These are phyloP conservation scores for Chimonanthus praecox DNA, from an alignment of 164 flowering plant genomes.

Conservation along the genomic window DNA sequence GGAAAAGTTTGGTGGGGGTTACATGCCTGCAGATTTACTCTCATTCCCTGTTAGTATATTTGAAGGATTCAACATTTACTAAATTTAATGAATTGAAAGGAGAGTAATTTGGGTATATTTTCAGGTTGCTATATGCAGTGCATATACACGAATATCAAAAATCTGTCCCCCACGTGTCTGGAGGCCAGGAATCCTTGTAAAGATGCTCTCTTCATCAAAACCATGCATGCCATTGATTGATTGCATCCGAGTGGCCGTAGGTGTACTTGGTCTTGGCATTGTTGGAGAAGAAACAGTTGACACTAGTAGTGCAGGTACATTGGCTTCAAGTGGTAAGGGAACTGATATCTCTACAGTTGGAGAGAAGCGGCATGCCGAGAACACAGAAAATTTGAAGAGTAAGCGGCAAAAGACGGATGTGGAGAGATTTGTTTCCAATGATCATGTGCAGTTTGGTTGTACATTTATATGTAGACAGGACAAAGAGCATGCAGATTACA, in stretches of 20 bases:
- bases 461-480: slow-evolving; percentile 21
- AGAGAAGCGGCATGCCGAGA: slow-evolving; percentile 49
- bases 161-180: slow-evolving; percentile 75
- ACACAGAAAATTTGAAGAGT: slow-evolving; percentile 20
- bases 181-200: slow-evolving; percentile 68
- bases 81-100: not conserved
- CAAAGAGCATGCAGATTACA: slow-evolving; percentile 41
- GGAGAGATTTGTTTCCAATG: slow-evolving; percentile 18
- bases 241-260: slow-evolving; percentile 58
- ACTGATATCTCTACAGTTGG: slow-evolving; percentile 33
- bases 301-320: slow-evolving; percentile 4
- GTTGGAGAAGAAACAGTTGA: slow-evolving; percentile 33
- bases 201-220: slow-evolving; percentile 42
- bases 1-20: too few relatives aligned
- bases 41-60: not conserved
- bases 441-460: slow-evolving; percentile 15
- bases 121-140: slow-evolving; percentile 78
- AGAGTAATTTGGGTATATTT: slow-evolving; percentile 6
- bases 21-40: slow-evolving; percentile 1
- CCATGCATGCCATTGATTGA: slow-evolving; percentile 53
- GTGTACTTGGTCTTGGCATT: slow-evolving; percentile 46
- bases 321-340: slow-evolving; percentile 17
- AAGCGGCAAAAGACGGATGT: slow-evolving; percentile 65
- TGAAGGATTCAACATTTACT: not conserved
- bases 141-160: slow-evolving; percentile 62